phyloP scores from a whole-genome alignment of 1,139 yeast species.

The Arxiozyma slooffiae region DNA sequence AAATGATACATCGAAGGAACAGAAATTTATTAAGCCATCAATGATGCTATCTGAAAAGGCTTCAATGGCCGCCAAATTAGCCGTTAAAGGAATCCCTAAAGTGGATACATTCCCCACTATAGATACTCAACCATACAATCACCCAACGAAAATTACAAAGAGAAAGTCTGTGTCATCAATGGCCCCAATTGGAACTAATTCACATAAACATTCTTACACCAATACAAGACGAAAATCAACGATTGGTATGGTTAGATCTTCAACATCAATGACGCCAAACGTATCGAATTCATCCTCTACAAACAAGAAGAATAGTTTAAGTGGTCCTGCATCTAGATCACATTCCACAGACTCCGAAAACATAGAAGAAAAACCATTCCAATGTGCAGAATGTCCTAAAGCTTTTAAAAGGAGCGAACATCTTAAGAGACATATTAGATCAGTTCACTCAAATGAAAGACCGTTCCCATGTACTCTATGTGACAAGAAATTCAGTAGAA shows the following conservation, averaged over 20 bases:
- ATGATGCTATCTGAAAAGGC: conserved; percentile 21
- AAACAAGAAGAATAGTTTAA: not conserved
- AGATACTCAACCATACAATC: conserved; percentile 9
- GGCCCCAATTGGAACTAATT: not conserved
- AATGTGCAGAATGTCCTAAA: conserved; percentile 33
- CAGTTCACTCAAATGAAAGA: conserved; percentile 54
- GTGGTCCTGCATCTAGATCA: not conserved
- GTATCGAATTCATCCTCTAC: not conserved
- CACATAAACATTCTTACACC: not conserved
- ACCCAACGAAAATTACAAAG: conserved; percentile 8
- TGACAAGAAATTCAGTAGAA: conserved; percentile 64
- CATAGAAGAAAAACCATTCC: conserved; percentile 30
- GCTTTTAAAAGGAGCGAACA: conserved; percentile 70
- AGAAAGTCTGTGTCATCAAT: conserved; percentile 8
- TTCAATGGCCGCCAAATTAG: conserved; percentile 16
- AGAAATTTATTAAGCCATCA: conserved; percentile 22
- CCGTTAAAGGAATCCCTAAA: conserved; percentile 14
- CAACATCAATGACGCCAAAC: conserved; percentile 1
- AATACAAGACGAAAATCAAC: conserved; percentile 8
- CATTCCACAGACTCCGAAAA: not conserved
- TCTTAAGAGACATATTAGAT: conserved; percentile 64
- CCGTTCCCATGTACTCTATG: conserved; percentile 67
- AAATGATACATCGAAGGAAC: conserved; percentile 6
- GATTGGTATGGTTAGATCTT: conserved; percentile 7
- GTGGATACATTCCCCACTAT: conserved; percentile 9